Percentiles rank a stretch among this genome's conserved stretches.
These are phyloP conservation scores for Fragaria nilgerrensis DNA, from an alignment of 306 rosid species.

Conservation along the genomic window DNA sequence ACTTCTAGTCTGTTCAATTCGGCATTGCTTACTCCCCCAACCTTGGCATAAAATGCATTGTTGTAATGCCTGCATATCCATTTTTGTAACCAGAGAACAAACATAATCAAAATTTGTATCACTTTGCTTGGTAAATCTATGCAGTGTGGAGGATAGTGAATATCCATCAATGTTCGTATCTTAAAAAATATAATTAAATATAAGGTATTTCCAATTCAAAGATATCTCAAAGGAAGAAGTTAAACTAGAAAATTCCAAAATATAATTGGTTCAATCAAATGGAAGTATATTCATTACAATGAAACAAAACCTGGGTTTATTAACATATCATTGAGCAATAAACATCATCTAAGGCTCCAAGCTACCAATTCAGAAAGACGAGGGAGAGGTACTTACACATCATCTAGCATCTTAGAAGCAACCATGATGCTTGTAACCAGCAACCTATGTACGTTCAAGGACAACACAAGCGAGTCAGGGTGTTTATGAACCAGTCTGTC, in stretches of 20 bases:
- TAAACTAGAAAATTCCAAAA: neutral
- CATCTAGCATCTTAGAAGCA: constrained; percentile 95
- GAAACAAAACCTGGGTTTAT: neutral
- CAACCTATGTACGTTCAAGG: constrained; percentile 81
- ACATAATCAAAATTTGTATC: neutral
- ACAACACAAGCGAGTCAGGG: constrained; percentile 76
- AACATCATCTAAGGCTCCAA: too few species aligned
- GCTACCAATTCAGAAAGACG: neutral
- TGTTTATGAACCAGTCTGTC: constrained; percentile 73
- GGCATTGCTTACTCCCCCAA: constrained; percentile 77
- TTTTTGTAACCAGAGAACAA: neutral
- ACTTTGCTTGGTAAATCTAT: neutral
- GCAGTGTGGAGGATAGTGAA: neutral
- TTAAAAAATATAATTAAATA: too few species aligned
- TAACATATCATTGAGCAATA: too few species aligned
- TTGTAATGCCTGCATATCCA: constrained; percentile 60
- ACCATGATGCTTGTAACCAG: constrained; percentile 76
- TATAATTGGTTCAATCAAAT: neutral
- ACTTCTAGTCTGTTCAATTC: constrained; percentile 81
- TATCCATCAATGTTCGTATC: neutral
- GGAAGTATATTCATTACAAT: neutral
- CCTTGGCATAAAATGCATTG: constrained; percentile 75
- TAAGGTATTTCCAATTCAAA: neutral
- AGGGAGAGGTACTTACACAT: constrained; percentile 58
- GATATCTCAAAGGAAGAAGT: neutral